These are phyloP conservation scores for Coniferiporia sulphurascens DNA, from an alignment of 1,284 basidiomycete genomes.

Conservation along the genomic window DNA sequence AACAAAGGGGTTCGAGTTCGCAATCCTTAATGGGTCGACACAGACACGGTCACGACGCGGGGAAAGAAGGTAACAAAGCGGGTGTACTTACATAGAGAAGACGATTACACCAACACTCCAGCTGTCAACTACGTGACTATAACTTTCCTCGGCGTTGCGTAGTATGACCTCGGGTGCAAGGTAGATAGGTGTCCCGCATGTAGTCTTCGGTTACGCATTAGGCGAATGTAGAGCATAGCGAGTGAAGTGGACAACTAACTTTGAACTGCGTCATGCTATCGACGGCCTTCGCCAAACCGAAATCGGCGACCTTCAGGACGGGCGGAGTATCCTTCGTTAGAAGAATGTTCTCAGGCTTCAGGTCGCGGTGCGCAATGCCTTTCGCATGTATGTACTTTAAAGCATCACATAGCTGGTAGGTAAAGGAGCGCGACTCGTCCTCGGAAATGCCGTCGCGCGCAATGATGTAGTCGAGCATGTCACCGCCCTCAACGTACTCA, in stretches of 20 bases:
- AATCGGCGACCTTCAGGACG: constrained; percentile 82
- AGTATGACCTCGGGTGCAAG: constrained; percentile 86
- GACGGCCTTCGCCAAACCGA: constrained; percentile 87
- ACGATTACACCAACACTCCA: constrained; percentile 94
- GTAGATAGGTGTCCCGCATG: constrained; percentile 84
- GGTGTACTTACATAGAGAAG: constrained; percentile 65
- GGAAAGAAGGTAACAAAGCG: background rate
- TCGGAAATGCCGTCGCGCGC: constrained; percentile 51
- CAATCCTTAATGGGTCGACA: constrained; percentile 46
- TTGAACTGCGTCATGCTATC: constrained; percentile 68
- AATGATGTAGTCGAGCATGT: constrained; percentile 81
- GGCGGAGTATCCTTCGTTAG: constrained; percentile 63
- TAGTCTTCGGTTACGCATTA: constrained; percentile 49
- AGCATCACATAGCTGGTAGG: background rate
- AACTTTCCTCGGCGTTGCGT: constrained; percentile 62
- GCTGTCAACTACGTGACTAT: constrained; percentile 82
- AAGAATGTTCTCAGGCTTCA: constrained; percentile 89
- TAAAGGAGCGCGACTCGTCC: constrained; percentile 26
- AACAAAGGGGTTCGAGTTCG: constrained; percentile 64
- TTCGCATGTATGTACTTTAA: constrained; percentile 59
- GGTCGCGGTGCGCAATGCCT: constrained; percentile 83
- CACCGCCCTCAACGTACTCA: constrained; percentile 82
- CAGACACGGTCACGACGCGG: background rate
- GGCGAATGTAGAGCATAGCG: background rate
- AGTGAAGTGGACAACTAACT: constrained; percentile 34